Evolutionary conservation across 73 alveolate species (phyloP), one percentile per base, ranked within the genome.

Genomic region (Breviolum minutum): DNA sequence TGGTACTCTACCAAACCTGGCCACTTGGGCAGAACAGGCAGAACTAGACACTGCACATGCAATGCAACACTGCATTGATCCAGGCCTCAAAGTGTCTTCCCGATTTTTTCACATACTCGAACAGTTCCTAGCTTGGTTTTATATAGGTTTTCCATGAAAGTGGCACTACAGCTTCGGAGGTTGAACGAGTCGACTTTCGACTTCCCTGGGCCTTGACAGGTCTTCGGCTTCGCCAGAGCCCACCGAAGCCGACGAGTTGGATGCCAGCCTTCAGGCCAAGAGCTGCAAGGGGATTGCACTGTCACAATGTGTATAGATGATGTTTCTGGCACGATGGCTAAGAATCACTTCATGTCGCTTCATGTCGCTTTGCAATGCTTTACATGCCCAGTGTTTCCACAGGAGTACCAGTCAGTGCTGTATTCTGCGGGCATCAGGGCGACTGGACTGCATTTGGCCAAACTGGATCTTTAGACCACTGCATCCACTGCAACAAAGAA

Each of bases 1-100:
- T 93, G 91, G 91, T 93, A 68, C 91, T 93, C 48, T 93, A 93
- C 92, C 98, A 93, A 27, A 93, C 98, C 64, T 93, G 98, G 98
- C 27, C 26, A 10, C 95, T 19, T 17, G 84, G 87, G 68, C 32
- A 22, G 73, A 27, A 30, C 32, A 17, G 74, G 11, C 5, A 70
- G 60, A 24, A 77, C 64, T 29, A 29, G 87, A 27, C 27, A 30
- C 27, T 6, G 77, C 77, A 68, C n/a, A 68, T 68, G 77, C 24
- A 22, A 40, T 40, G 54, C 54, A 0, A 40, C 54, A 40, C 0
- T 40, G 54, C 54, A 40, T 40, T 3, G 54, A 40, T 40, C 54
- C 54, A 40, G 54, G 54, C 54, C 54, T 40, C 54, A 40, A 3
- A 40, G 54, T 40, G 5, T 40, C 54, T 40, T 40, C 54, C 54